Conservation (phyloP, 2,329 filamentous ascomycete species). For the Trichoderma sp. region DNA sequence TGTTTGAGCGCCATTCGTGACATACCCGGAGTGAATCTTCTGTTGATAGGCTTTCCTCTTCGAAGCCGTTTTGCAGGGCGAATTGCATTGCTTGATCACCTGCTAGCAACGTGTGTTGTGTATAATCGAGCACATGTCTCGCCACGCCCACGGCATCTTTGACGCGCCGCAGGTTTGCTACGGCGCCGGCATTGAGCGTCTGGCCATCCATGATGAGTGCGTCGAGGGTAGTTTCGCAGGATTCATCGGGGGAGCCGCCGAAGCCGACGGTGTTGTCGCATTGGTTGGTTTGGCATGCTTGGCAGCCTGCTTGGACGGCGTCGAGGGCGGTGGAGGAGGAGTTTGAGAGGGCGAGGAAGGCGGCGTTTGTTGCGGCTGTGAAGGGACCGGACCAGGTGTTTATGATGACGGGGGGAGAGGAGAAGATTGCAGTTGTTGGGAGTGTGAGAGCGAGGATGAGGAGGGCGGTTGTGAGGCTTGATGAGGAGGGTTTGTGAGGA, state of each 20-base stretch:
- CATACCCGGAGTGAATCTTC: constrained; percentile 41
- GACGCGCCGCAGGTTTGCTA: constrained; percentile 50
- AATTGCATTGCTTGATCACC: constrained; percentile 55
- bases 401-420: constrained; percentile 46
- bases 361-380: constrained; percentile 50
- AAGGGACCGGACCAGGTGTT: constrained; percentile 57
- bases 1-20: constrained; percentile 40
- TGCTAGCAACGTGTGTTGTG: constrained; percentile 50
- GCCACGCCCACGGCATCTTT: constrained; percentile 50
- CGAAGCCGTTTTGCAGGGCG: constrained; percentile 51
- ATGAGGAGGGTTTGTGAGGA: not conserved
- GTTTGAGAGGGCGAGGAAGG: constrained; percentile 39
- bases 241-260: constrained; percentile 55
- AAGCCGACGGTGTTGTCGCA: constrained; percentile 56
- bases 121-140: constrained; percentile 50
- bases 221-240: constrained; percentile 57
- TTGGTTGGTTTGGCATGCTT: constrained; percentile 50
- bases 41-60: constrained; percentile 44
- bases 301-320: constrained; percentile 51
- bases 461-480: constrained; percentile 19
- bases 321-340: constrained; percentile 46
- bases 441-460: not conserved
- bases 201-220: constrained; percentile 58
- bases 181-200: constrained; percentile 53
- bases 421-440: not conserved